phyloP scores from a whole-genome alignment of 139 green algal species.

The Pycnococcus provasolii region DNA sequence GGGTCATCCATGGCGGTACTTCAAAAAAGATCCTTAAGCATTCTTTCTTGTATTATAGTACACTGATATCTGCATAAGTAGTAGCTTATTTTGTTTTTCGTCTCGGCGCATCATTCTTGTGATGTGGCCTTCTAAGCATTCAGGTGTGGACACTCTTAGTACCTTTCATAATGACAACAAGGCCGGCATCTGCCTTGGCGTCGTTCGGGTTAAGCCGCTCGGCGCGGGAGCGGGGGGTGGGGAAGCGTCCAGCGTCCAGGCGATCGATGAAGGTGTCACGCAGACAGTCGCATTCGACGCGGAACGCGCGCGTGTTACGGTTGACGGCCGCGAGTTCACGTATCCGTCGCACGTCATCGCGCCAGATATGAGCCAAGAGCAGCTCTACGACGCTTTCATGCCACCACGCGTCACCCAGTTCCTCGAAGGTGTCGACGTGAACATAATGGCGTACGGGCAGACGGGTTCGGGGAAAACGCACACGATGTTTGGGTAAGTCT shows the following conservation, averaged over 20 bases:
- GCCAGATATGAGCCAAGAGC: neutral
- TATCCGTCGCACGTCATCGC: slow-evolving; percentile 1
- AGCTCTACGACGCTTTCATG: slow-evolving; percentile 1
- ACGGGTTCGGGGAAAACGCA: neutral
- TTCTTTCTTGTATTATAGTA: no score
- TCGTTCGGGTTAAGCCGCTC: neutral
- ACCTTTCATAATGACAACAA: neutral
- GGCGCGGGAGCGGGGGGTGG: neutral
- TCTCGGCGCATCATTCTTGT: no score
- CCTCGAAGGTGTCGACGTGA: neutral
- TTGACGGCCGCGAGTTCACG: neutral
- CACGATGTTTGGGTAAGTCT: neutral
- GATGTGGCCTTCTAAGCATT: no score
- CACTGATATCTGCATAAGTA: no score
- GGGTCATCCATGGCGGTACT: no score
- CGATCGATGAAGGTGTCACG: no score
- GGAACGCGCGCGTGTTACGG: neutral
- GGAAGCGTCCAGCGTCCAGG: neutral
- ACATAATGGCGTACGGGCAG: slow-evolving; percentile 1
- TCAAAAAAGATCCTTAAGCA: no score
- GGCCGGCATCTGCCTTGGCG: neutral
- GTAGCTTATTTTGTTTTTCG: no score
- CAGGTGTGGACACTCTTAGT: neutral
- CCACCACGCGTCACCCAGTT: neutral
- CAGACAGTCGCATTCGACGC: neutral